phyloP scores from a whole-genome alignment of 2,329 filamentous ascomycete species.

The Didymosphaeria variabile region DNA sequence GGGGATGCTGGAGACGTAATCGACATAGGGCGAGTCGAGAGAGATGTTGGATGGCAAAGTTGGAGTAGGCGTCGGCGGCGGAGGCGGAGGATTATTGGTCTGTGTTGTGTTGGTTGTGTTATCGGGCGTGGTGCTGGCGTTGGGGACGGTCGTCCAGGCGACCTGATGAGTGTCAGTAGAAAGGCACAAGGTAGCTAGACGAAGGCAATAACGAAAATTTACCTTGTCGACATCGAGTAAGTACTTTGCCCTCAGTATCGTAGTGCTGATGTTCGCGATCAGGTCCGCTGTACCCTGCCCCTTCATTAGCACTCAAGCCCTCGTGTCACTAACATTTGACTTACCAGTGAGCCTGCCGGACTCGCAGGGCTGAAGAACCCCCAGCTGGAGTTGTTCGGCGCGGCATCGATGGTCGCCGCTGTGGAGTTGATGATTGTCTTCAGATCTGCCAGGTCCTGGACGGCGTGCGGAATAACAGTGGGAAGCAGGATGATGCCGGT shows the following conservation, averaged over 20 bases:
- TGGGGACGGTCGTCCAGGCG: slow-evolving; percentile 18
- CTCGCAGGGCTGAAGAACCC: slow-evolving; percentile 29
- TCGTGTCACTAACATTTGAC: neutral
- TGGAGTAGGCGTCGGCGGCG: slow-evolving; percentile 23
- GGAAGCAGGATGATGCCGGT: slow-evolving; percentile 39
- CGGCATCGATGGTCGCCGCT: slow-evolving; percentile 38
- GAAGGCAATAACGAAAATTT: neutral
- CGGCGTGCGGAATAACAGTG: slow-evolving; percentile 31
- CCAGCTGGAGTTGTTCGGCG: slow-evolving; percentile 40
- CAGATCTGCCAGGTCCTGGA: slow-evolving; percentile 42
- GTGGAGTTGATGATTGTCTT: slow-evolving; percentile 38
- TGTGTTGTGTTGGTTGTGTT: slow-evolving; percentile 6
- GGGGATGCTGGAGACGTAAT: slow-evolving; percentile 38
- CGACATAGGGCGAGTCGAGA: slow-evolving; percentile 35
- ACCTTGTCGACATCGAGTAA: slow-evolving; percentile 44
- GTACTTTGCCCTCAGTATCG: slow-evolving; percentile 41
- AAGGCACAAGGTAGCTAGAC: neutral
- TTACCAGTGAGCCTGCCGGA: slow-evolving; percentile 24
- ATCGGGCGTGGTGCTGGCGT: slow-evolving; percentile 5
- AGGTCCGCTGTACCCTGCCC: slow-evolving; percentile 43
- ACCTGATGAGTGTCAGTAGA: slow-evolving; percentile 7
- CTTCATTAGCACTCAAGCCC: neutral
- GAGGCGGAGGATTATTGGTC: slow-evolving; percentile 19
- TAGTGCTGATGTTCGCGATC: slow-evolving; percentile 43
- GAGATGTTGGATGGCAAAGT: slow-evolving; percentile 28